These are phyloP conservation scores for Epichloe sibirici DNA, from an alignment of 2,329 filamentous ascomycete species.

Conservation along the genomic window DNA sequence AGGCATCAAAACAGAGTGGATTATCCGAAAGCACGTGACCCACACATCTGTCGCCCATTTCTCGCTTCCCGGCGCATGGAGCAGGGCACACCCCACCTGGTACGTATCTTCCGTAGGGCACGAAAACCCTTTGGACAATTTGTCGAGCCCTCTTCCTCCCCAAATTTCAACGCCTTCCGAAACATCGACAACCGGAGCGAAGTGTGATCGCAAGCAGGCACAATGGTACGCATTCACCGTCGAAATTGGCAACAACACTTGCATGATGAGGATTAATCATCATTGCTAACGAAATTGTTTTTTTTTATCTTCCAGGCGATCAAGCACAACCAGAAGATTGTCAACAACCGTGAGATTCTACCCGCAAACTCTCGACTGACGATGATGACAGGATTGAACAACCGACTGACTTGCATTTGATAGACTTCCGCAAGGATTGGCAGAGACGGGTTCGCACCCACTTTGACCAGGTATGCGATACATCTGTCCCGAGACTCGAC, in stretches of 20 bases:
- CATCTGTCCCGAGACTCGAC: background rate
- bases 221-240: conserved; percentile 33
- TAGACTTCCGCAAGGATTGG: conserved; percentile 99
- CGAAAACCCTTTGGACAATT: conserved; percentile 31
- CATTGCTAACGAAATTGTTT: conserved; percentile 21
- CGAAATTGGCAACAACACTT: conserved; percentile 11
- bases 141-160: conserved; percentile 23
- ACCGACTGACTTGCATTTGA: conserved; percentile 25
- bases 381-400: conserved; percentile 13
- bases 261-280: conserved; percentile 10
- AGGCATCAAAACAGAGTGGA: conserved; percentile 7
- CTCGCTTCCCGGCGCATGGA: conserved; percentile 3
- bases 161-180: conserved; percentile 26
- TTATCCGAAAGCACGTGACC: conserved; percentile 16
- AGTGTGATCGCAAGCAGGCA: conserved; percentile 42
- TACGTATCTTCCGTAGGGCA: conserved; percentile 26
- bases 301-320: conserved; percentile 53
- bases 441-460: conserved; percentile 97
- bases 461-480: conserved; percentile 87
- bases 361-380: conserved; percentile 11
- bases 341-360: conserved; percentile 69
- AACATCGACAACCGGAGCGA: conserved; percentile 30
- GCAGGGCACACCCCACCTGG: conserved; percentile 19
- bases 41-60: conserved; percentile 8
- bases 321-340: conserved; percentile 99